These are phyloP conservation scores for Adiantum capillusveneris DNA, from an alignment of 75 land plant species.

Conservation along the genomic window DNA sequence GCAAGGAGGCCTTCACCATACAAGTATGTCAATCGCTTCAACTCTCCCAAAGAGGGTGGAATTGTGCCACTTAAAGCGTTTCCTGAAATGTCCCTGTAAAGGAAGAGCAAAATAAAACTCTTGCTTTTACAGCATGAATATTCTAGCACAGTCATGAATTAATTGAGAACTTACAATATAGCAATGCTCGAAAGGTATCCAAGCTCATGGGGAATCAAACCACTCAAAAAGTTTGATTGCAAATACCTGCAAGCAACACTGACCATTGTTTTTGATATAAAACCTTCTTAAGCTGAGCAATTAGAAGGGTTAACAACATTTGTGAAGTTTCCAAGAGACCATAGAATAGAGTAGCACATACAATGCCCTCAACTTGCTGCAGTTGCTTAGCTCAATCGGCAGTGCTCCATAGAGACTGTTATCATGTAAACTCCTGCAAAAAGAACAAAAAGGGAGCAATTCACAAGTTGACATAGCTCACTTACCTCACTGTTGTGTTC, in stretches of 20 bases:
- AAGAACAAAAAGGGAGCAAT: neutral
- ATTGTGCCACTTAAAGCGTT: constrained; percentile 66
- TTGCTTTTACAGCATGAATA: no score
- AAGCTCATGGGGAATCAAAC: neutral
- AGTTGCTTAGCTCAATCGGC: constrained; percentile 69
- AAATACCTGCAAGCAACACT: neutral
- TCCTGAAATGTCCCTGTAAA: constrained; percentile 74
- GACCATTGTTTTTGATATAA: constrained; percentile 8
- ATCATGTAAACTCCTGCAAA: constrained; percentile 61
- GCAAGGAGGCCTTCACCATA: constrained; percentile 28
- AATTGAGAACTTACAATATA: neutral
- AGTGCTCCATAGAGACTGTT: constrained; percentile 79
- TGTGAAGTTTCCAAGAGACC: no score
- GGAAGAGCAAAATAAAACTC: no score
- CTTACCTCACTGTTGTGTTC: no score
- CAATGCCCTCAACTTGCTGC: constrained; percentile 59
- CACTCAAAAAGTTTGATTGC: neutral
- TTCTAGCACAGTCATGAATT: no score
- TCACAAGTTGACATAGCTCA: no score
- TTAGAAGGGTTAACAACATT: no score
- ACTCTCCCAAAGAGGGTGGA: constrained; percentile 55
- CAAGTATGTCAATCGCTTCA: constrained; percentile 43
- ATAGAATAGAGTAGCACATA: constrained; percentile 26
- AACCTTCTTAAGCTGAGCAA: no score
- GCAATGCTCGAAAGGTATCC: constrained; percentile 2